Evolutionary conservation across 495 filamentous ascomycete species (phyloP), one percentile per base, ranked within the genome.

Genomic region (Penicillium nucicola): DNA sequence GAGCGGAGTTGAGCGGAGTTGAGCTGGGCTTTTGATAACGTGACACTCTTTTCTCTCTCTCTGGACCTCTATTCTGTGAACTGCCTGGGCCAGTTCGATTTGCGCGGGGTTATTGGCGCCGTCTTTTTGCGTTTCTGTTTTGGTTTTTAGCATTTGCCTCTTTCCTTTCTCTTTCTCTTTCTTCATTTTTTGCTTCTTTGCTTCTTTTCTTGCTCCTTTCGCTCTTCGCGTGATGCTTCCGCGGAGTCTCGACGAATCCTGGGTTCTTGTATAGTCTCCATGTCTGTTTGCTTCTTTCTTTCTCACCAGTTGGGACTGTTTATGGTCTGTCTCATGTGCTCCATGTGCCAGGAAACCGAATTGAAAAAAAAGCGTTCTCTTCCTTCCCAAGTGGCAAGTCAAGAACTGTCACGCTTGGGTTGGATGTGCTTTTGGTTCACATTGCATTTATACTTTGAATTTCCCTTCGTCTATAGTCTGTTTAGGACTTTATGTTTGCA

Each of bases 161-260:
- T 33, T 20, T 15, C 12, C 23, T 37, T 37, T 14, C 47, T 50
- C 45, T 31, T 28, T 46, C 33, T 45, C 37, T 38, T 31, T 44
- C 45, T 35, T 38, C 48, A 23, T 33, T 51, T 51, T 37, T 19
- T 18, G 20, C 20, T 17, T 15, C 22, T 14, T 40, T 41, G 15
- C 4, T 12, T 40, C 17, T 1, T 30, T 37, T 25, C 19, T n/a
- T 46, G 22, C 22, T 35, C 6, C 34, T 35, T 3, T n/a, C 20
- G 15, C 23, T 10, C 44, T 46, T 46, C 34, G 44, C 44, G 44
- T 46, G 44, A 46, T 46, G 44, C 44, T 37, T 46, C 44, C 44
- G 44, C 14, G 44, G 44, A 37, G 44, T 46, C 14, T 36, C 20
- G 33, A 37, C 20, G 39, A 44, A 15, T 36, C 18, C 6, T 19